A percentile compares a stretch with the other conserved stretches of the same genome.
Evolutionary conservation across 2,329 filamentous ascomycete species (phyloP).

Genomic region (Colletotrichum viniferum): DNA sequence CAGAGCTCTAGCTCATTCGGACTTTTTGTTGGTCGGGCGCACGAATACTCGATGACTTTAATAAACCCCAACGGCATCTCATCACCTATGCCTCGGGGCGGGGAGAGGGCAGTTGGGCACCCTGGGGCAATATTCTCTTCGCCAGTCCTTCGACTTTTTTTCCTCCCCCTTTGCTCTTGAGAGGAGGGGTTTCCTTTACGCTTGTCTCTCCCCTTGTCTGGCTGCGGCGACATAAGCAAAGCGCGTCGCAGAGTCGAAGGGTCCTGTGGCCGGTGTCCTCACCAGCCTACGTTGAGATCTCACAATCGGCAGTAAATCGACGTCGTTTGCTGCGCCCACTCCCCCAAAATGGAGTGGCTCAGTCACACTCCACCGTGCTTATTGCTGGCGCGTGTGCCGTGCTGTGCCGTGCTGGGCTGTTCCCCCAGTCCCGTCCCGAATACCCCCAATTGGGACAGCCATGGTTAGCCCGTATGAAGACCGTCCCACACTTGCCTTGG

Average conservation of each 20-base stretch:
- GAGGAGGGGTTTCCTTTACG: not conserved
- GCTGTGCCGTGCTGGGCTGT: not conserved
- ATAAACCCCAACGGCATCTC: not conserved
- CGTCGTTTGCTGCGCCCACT: not conserved
- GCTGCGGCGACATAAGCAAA: not conserved
- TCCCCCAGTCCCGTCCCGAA: not conserved
- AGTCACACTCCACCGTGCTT: not conserved
- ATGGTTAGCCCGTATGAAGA: not conserved
- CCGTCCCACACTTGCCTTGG: not conserved
- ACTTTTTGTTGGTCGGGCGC: not conserved
- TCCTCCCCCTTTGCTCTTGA: not conserved
- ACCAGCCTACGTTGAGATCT: slow-evolving; percentile 8
- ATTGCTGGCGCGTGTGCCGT: not conserved
- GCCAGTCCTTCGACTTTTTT: not conserved
- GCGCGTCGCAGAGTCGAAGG: slow-evolving; percentile 9
- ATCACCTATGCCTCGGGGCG: not conserved
- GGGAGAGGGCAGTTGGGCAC: not conserved
- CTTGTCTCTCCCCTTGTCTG: not conserved
- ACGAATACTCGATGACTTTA: not conserved
- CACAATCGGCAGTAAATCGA: slow-evolving; percentile 15
- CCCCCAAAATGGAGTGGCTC: not conserved
- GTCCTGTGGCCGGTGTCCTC: not conserved
- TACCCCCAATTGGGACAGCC: not conserved
- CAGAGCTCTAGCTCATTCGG: not conserved
- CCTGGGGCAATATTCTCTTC: not conserved